phyloP scores from a whole-genome alignment of 176 grass and related monocot species.

The Raddia distichophylla region DNA sequence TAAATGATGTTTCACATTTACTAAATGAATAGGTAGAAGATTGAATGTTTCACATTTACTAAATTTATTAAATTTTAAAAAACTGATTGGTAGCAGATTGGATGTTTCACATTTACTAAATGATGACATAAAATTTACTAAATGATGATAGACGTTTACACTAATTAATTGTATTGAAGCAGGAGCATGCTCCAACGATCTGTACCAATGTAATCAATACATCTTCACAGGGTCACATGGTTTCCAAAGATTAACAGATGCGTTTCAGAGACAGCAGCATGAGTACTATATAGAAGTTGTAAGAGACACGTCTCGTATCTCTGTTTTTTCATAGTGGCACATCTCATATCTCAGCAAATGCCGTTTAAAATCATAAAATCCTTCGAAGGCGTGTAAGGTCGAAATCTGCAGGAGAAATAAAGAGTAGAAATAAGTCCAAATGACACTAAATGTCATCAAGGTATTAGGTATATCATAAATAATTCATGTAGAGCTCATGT shows the following conservation, averaged over 20 bases:
- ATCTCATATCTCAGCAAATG: conserved; percentile 32
- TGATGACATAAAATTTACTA: background rate
- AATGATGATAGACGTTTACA: background rate
- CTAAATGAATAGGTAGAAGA: no score
- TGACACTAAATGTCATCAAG: background rate
- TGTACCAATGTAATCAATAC: background rate
- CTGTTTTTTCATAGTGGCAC: background rate
- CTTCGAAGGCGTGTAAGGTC: background rate
- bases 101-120: background rate
- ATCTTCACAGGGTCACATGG: background rate
- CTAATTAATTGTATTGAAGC: conserved; percentile 21
- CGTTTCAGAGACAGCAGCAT: conserved; percentile 14
- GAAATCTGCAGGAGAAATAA: conserved; percentile 19
- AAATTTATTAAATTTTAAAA: no score
- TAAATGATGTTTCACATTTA: no score
- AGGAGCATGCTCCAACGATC: background rate
- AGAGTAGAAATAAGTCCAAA: background rate
- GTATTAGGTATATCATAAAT: background rate
- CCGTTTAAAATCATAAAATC: conserved; percentile 6
- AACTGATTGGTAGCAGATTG: no score
- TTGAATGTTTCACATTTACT: no score
- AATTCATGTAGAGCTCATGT: background rate
- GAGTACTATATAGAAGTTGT: background rate
- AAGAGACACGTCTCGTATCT: background rate
- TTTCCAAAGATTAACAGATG: background rate